Evolutionary conservation across 257 asterid genomes (phyloP).

Genomic region (Jacaranda mimosifolia): DNA sequence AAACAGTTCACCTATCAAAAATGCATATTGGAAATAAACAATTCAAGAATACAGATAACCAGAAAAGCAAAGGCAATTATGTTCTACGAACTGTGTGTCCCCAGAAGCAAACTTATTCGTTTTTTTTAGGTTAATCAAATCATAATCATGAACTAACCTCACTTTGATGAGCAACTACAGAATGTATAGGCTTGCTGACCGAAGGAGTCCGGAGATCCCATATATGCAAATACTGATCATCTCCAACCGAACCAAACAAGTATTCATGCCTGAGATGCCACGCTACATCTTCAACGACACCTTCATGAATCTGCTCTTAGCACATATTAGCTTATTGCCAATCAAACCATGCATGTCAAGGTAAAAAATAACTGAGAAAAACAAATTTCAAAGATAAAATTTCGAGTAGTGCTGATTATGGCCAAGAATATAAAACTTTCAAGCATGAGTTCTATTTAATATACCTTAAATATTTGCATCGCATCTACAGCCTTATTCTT

Average conservation of each 20-base stretch:
- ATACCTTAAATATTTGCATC: conserved; percentile 77
- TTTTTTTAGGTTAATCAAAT: conserved; percentile 5
- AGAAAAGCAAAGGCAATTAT: not conserved
- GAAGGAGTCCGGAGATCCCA: conserved; percentile 78
- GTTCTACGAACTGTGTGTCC: not conserved
- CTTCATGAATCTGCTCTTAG: conserved; percentile 68
- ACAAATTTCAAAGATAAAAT: not conserved
- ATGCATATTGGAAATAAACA: not conserved
- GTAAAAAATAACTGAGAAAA: not conserved
- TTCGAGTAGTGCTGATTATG: not conserved
- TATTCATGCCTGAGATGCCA: conserved; percentile 88
- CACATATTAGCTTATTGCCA: conserved; percentile 29
- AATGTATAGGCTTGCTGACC: conserved; percentile 67
- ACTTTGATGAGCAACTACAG: conserved; percentile 86
- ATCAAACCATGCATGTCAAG: conserved; percentile 19
- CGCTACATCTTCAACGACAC: conserved; percentile 89
- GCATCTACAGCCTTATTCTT: conserved; percentile 77
- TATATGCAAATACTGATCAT: conserved; percentile 72
- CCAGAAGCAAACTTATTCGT: not conserved
- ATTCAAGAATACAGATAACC: not conserved
- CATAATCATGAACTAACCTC: conserved; percentile 56
- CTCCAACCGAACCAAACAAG: conserved; percentile 88
- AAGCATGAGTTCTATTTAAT: not conserved
- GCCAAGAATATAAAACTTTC: conserved; percentile 9
- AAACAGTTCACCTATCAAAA: conserved; percentile 74